Evolutionary conservation across 345 rosid genomes (phyloP), one percentile per base, ranked within the genome.

Genomic region (Pistacia atlantica): DNA sequence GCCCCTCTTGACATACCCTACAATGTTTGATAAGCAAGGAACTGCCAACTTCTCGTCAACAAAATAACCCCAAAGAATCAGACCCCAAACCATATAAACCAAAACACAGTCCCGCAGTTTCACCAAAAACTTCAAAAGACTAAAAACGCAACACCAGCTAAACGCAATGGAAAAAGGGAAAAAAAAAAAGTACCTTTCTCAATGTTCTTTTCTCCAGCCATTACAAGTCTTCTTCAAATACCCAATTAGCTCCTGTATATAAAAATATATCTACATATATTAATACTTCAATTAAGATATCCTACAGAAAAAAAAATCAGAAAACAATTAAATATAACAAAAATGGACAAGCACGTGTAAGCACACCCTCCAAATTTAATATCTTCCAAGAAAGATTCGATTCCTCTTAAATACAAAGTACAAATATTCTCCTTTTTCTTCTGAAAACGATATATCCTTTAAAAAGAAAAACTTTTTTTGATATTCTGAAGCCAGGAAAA

Each of bases 131-230:
- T 42, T 5, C 46, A 42, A 42, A 42, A 6, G 33, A 31, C 33
- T 8, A 42, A 42, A 42, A 5, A 42, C 46, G 1, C 18, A 28
- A 33, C 5, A 51, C 5, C 6, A 35, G 31, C 13, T 25, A 20
- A 16, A 38, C 35, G 17, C 28, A 64, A 52, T 12, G 33, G 33
- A 31, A 20, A 63, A 65, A 52, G 51, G 4, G 70, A 33, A 35
- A 48, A 31, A 63, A 63, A 55, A 33, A 62, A 69, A 35, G 61
- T 80, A 82, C 85, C 74, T 67, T 71, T 80, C 55, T 78, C 80
- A 14, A 76, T 49, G 51, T 45, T 79, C 57, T 56, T 73, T 58
- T 62, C 74, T 31, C 81, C 78, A 38, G 86, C 83, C 89, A 86
- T 86, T 59, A 14, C 16, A 55, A 51, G 73, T 22, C 68, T 74